Evolutionary conservation across 805 yeast species (phyloP).

Genomic region (Citeromyces matritensis): DNA sequence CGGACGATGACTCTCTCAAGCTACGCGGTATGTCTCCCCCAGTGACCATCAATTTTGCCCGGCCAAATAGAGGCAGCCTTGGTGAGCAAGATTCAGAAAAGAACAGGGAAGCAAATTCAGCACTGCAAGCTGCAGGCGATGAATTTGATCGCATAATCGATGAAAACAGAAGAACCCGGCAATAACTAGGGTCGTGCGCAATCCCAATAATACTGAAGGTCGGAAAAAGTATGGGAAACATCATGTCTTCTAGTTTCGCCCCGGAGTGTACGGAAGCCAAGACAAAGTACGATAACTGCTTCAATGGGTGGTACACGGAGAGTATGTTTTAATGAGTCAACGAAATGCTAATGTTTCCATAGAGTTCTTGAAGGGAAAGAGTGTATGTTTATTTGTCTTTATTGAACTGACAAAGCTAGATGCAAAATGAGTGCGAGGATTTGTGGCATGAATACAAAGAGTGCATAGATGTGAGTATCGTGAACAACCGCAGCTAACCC

Average conservation of each 20-base stretch:
- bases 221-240: conserved; percentile 40
- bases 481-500: not conserved
- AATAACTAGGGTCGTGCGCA: not conserved
- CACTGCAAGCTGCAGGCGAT: not conserved
- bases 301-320: conserved; percentile 91
- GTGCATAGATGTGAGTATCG: conserved; percentile 55
- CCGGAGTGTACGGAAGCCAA: conserved; percentile 91
- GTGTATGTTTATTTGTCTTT: conserved; percentile 12
- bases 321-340: conserved; percentile 18
- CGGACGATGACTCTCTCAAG: not conserved
- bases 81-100: not conserved
- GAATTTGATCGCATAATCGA: not conserved
- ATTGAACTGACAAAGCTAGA: conserved; percentile 8
- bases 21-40: conserved; percentile 4
- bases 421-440: conserved; percentile 80
- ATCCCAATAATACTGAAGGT: not conserved
- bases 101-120: not conserved
- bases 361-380: conserved; percentile 48
- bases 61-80: not conserved
- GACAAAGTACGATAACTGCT: conserved; percentile 80
- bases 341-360: conserved; percentile 2
- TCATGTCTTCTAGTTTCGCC: conserved; percentile 81
- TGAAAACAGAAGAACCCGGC: not conserved
- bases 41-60: conserved; percentile 3
- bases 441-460: conserved; percentile 79